Conservation (phyloP, 805 yeast species). For the Hyphopichia homilentoma region DNA sequence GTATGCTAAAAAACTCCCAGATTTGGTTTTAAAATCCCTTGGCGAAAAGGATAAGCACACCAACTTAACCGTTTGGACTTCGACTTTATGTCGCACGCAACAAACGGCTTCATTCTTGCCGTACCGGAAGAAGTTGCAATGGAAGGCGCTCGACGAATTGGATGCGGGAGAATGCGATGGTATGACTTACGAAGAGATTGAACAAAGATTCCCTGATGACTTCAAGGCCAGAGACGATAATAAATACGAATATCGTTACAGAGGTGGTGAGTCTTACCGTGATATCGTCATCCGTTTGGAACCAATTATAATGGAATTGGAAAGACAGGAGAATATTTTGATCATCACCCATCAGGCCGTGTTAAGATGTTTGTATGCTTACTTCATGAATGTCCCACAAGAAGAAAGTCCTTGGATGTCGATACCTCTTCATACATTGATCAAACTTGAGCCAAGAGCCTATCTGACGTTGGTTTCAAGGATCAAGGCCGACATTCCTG, state of each 20-base stretch:
- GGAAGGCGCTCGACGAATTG: conserved; percentile 97
- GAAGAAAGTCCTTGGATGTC: conserved; percentile 99
- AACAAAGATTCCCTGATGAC: conserved; percentile 82
- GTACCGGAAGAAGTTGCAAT: conserved; percentile 69
- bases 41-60: conserved; percentile 51
- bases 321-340: conserved; percentile 91
- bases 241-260: conserved; percentile 91
- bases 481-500: conserved; percentile 95
- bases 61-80: conserved; percentile 88
- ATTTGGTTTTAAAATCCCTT: conserved; percentile 62
- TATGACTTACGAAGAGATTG: conserved; percentile 91
- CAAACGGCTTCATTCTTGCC: conserved; percentile 85
- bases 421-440: conserved; percentile 92
- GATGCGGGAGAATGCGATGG: conserved; percentile 99
- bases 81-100: conserved; percentile 85
- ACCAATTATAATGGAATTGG: conserved; percentile 97
- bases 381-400: conserved; percentile 97
- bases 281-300: conserved; percentile 93
- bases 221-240: conserved; percentile 94
- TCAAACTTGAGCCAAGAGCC: conserved; percentile 93
- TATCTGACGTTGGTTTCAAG: conserved; percentile 84
- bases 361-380: conserved; percentile 91
- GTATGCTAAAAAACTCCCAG: conserved; percentile 80
- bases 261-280: conserved; percentile 96
- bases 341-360: conserved; percentile 98